These are phyloP conservation scores for Cytospora leucostoma DNA, from an alignment of 2,329 filamentous ascomycete species.

Conservation along the genomic window DNA sequence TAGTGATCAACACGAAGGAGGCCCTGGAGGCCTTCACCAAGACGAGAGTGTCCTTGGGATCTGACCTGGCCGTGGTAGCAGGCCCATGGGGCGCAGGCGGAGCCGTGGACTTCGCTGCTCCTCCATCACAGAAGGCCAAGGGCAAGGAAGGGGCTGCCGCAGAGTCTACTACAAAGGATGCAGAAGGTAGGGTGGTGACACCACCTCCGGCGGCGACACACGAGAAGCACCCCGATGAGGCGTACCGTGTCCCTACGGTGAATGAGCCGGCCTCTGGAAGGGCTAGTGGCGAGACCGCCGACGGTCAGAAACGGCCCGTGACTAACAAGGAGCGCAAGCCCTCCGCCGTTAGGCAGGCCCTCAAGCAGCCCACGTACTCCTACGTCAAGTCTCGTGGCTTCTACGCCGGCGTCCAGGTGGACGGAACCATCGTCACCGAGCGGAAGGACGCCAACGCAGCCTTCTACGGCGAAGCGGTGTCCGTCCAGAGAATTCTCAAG, in stretches of 20 bases:
- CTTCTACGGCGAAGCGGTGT: conserved; percentile 71
- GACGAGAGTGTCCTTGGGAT: conserved; percentile 74
- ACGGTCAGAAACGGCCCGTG: conserved; percentile 11
- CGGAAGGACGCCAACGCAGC: conserved; percentile 84
- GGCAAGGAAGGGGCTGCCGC: conserved; percentile 24
- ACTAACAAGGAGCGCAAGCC: conserved; percentile 30
- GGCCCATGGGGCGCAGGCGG: conserved; percentile 71
- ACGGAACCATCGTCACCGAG: conserved; percentile 84
- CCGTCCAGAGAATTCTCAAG: conserved; percentile 49
- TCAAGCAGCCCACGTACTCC: conserved; percentile 50
- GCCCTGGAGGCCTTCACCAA: conserved; percentile 77
- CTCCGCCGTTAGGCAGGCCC: conserved; percentile 34
- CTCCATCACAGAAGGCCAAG: conserved; percentile 28
- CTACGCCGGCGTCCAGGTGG: conserved; percentile 83
- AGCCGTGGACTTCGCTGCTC: conserved; percentile 61
- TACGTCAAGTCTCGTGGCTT: conserved; percentile 90
- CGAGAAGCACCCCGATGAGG: conserved; percentile 29
- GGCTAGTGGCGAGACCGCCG: conserved; percentile 42
- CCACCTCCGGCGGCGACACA: neutral
- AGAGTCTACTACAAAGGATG: conserved; percentile 19
- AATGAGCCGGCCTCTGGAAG: conserved; percentile 54
- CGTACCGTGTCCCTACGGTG: conserved; percentile 34
- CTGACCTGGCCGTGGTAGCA: conserved; percentile 75
- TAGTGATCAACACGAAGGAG: conserved; percentile 78
- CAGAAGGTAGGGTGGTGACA: conserved; percentile 20